Conservation (phyloP, 306 rosid species). For the Elaeagnus macrophylla region DNA sequence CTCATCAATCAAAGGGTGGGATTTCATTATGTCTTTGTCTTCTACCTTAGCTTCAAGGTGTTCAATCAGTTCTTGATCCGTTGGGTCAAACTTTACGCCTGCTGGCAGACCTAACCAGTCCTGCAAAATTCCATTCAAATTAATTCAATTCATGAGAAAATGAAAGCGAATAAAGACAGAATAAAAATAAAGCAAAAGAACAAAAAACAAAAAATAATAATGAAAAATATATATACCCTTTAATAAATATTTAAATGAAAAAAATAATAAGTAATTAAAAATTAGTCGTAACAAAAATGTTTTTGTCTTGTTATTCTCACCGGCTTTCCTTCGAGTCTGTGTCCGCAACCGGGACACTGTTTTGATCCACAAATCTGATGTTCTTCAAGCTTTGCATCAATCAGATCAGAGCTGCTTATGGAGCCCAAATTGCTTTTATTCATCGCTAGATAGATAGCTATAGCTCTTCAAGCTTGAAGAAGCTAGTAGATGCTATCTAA, state of each 20-base stretch:
- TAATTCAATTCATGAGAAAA: constrained; percentile 7
- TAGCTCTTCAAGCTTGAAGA: neutral
- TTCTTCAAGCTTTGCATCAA: constrained; percentile 94
- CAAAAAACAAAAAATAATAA: constrained; percentile 14
- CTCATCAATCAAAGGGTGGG: constrained; percentile 97
- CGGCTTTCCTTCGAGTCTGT: constrained; percentile 78
- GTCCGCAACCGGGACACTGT: constrained; percentile 95
- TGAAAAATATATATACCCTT: constrained; percentile 28
- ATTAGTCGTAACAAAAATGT: too few species aligned
- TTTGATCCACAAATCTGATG: constrained; percentile 96
- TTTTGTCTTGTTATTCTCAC: constrained; percentile 20
- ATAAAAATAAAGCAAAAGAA: constrained; percentile 9
- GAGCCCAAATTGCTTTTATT: constrained; percentile 43
- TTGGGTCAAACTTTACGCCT: constrained; percentile 97
- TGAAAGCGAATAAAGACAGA: constrained; percentile 12
- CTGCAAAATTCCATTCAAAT: constrained; percentile 22
- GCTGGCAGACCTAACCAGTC: constrained; percentile 99
- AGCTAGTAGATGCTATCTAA: constrained; percentile 15
- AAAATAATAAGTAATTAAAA: too few species aligned
- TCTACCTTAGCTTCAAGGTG: constrained; percentile 97
- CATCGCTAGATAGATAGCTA: constrained; percentile 11
- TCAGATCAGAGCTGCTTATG: constrained; percentile 68
- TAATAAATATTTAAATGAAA: neutral
- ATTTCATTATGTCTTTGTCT: constrained; percentile 51
- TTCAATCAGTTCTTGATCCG: constrained; percentile 95